A percentile compares a stretch with the other conserved stretches of the same genome.
Evolutionary conservation across 345 rosid genomes (phyloP).

Genomic region (Heritiera fomes): DNA sequence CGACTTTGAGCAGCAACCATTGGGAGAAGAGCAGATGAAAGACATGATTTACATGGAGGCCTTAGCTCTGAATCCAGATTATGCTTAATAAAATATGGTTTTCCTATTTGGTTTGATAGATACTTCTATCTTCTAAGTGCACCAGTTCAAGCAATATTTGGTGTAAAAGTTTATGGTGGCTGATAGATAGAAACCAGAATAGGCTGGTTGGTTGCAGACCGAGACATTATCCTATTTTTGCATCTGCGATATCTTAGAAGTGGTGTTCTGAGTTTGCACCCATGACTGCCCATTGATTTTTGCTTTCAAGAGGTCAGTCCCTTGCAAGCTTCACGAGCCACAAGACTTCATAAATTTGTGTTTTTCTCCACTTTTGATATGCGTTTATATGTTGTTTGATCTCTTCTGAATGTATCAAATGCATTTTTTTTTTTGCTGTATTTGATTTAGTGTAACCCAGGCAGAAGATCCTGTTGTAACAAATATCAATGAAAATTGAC

Average conservation of each 20-base stretch:
- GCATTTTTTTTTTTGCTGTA: not conserved
- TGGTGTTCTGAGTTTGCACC: slow-evolving; percentile 3
- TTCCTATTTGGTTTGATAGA: not conserved
- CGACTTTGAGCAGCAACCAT: slow-evolving; percentile 79
- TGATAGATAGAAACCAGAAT: slow-evolving; percentile 5
- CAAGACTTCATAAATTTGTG: not conserved
- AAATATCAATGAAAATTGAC: not conserved
- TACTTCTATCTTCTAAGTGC: slow-evolving; percentile 8
- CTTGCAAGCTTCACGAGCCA: not conserved
- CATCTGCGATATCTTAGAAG: not conserved
- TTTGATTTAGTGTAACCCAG: not conserved
- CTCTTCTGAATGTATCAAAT: slow-evolving; percentile 1
- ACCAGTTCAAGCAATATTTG: not conserved
- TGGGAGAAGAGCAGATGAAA: slow-evolving; percentile 89
- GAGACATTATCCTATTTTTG: not conserved
- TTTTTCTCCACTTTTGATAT: not conserved
- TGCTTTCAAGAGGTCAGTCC: slow-evolving; percentile 4
- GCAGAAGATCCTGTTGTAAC: slow-evolving; percentile 14
- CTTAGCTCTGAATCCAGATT: slow-evolving; percentile 63
- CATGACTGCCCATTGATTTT: not conserved
- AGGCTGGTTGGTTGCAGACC: not conserved
- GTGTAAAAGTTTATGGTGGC: not conserved
- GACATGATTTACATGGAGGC: slow-evolving; percentile 84
- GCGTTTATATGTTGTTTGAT: not conserved
- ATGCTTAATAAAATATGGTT: slow-evolving; percentile 38